phyloP scores from a whole-genome alignment of 2,329 filamentous ascomycete species.

The Pleoardoris graminearum region DNA sequence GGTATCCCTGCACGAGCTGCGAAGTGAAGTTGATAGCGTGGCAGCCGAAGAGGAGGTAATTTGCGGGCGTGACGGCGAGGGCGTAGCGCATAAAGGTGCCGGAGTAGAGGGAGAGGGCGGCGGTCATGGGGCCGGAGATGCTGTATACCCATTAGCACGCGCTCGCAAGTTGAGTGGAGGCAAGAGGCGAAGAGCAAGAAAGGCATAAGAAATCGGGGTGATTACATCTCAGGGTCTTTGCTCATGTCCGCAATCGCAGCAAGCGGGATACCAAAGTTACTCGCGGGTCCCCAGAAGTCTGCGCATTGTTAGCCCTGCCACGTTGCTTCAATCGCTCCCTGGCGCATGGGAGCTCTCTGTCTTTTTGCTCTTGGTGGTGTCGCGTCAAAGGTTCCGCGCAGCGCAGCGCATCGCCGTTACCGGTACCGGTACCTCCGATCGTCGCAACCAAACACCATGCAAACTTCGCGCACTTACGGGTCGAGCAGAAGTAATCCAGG shows the following conservation, averaged over 20 bases:
- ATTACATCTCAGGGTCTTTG: constrained; percentile 58
- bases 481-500: constrained; percentile 58
- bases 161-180: not conserved
- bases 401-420: constrained; percentile 4
- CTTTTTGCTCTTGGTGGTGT: too few relatives aligned
- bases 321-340: not conserved
- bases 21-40: constrained; percentile 67
- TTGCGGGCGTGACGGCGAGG: constrained; percentile 63
- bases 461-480: constrained; percentile 48
- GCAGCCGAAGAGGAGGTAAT: constrained; percentile 71
- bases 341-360: too few relatives aligned
- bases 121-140: constrained; percentile 68
- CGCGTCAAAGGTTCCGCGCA: too few relatives aligned
- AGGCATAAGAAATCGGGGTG: not conserved
- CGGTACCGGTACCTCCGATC: constrained; percentile 1
- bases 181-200: not conserved
- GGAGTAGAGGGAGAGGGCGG: constrained; percentile 63
- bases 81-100: constrained; percentile 70
- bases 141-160: constrained; percentile 43
- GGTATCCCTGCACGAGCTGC: constrained; percentile 64
- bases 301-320: constrained; percentile 11
- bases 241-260: constrained; percentile 58
- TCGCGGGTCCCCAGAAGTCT: constrained; percentile 59
- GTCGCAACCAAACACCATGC: not conserved
- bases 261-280: constrained; percentile 59